Evolutionary conservation across 495 filamentous ascomycete species (phyloP), one percentile per base, ranked within the genome.

Genomic region (Penicillium lagena): DNA sequence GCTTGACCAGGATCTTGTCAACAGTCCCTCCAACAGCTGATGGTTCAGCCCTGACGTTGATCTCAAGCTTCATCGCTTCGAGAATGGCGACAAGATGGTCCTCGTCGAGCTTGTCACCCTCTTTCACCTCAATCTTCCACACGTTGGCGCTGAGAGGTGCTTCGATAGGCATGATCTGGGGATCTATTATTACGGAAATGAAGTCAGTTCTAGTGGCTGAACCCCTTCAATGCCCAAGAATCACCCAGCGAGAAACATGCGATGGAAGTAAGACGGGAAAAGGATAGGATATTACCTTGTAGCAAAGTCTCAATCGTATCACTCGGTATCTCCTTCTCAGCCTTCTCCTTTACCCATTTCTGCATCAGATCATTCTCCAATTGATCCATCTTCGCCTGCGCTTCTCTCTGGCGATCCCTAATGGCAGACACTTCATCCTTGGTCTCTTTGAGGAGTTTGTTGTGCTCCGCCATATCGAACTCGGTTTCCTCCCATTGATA

Each of bases 11-110:
- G 17, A 17, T 17, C 17, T 17, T 17, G 17, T 17, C 17, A 4
- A 17, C 17, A 17, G 17, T 17, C 4, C 17, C 17, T 17, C 17
- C 17, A 17, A 17, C 17, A 17, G 17, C 4, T 1, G 17, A 1
- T 17, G 17, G 17, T 17, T 17, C 17, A 17, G 17, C 17, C 17
- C 17, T 17, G 3, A 77, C 62, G 1, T 58, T 51, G 33, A 78
- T 75, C 45, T 80, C 77, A 50, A 80, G 60, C 49, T 80, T 80
- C 76, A 79, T 77, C 0, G 76, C 75, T 45, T 79, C 77, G 8
- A 79, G 58, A 2, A 78, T 64, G 2, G 61, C 59, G 1, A 71
- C 63, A 0, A 63, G 39, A 14, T 71, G 58, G 5, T 60, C 60
- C 15, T 60, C 42, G 4, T 55, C 43, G 1, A 77, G 30, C 10